Base-by-base conservation (phyloP, 805 yeast genomes). In the Komagataella populi region DNA sequence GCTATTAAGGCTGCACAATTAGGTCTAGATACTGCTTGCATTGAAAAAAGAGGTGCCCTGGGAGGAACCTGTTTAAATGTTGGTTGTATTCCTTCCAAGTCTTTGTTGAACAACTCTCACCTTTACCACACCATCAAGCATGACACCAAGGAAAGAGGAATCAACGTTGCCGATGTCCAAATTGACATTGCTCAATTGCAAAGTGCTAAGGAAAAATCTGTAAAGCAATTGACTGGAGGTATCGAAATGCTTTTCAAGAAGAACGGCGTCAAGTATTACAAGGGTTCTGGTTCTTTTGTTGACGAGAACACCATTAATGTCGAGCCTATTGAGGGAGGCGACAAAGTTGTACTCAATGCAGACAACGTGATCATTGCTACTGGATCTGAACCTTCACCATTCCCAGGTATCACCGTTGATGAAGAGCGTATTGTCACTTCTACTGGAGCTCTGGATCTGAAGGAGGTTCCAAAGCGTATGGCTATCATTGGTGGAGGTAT, bases 31-130 rank as follows among this genome's bases (percentile, higher is more conserved):
- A 88, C 96, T 51, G 99, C 97, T 43, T 93, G 99, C 78, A 74
- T 93, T 58, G 99, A 93, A 70, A 89, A 88, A 73, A 84, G 99
- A 70, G 99, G 99, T 48, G 71, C 81, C 47, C 78, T 95, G 56
- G 99, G 99, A 56, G 99, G 99, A 63, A 93, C 99, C 52, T 93
- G 99, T 80, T 75, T 95, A 62, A 93, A 93, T 70, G 98, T 93
- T 51, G 99, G 99, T 49, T 93, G 99, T 78, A 93, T 93, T 63
- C 99, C 99, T 54, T 93, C 99, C 57, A 93, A 93, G 72, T 87
- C 99, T 5, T 71, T 93, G 54, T 75, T 93, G 63, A 91, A 93
- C 82, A 93, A 93, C 77, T 86, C 98, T 16, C 96, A 89, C 55
- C 68, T 91, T 59, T 91, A 78, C 74, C 98, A 93, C 70, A 84